Evolutionary conservation across 2,329 filamentous ascomycete genomes (phyloP), one percentile per base, ranked within the genome.

Genomic region (Ascochyta rabiei): DNA sequence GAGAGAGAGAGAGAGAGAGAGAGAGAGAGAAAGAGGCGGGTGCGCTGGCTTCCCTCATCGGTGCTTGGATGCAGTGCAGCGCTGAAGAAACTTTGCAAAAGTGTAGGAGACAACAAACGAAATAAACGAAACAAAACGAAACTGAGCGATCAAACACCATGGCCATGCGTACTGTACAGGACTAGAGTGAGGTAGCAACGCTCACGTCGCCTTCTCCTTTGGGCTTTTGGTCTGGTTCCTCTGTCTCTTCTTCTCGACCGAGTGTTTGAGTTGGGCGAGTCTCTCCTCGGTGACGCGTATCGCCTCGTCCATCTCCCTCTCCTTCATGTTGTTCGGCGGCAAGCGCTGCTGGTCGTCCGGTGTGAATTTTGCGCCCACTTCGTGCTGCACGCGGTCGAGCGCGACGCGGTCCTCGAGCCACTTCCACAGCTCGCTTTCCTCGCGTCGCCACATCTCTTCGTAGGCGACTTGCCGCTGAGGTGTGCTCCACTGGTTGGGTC

Each of bases 371-470:
- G 15, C 58, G 48, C 67, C 34, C 30, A 62, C 56, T 12, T 66
- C 47, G 60, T 64, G 33, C 52, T 70, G 63, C 55, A 74, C 63
- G 56, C 80, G 79, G 51, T 91, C 88, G 71, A 95, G 79, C 2
- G 91, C 89, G 1, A 91, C 87, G 16, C 93, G 84, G 66, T 96
- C 90, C 73, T 97, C 93, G 4, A 97, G 79, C 93, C 93, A 97
- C 53, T 90, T 88, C 93, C 93, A 97, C 9, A 97, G 79, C 66
- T 95, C 91, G 61, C 85, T 91, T 72, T 97, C 93, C 73, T 97
- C 91, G 35, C 86, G 81, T 31, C 86, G 83, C 93, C 93, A 99
- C 69, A 98, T 89, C 76, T 96, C 90, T 63, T 98, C 93, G 72
- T 97, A 98, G 0, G 90, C 91, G 2, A 89, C 86, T 15, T 92